A percentile compares a stretch with the other conserved stretches of the same genome.
These are phyloP conservation scores for Quercus phellos DNA, from an alignment of 331 rosid genomes.

Conservation along the genomic window DNA sequence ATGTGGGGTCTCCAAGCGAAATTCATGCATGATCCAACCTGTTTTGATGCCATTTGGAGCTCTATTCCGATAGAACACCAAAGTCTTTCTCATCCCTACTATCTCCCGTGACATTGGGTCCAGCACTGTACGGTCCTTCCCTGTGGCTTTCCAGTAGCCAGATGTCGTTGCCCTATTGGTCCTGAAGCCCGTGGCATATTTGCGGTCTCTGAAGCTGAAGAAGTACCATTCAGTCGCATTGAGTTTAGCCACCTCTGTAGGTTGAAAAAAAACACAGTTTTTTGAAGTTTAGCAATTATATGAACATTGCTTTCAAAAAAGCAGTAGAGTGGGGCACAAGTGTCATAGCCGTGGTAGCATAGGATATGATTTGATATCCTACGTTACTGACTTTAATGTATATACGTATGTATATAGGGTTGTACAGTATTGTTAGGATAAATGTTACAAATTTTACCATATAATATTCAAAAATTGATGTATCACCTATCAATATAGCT, in stretches of 20 bases:
- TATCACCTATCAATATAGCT: too few relatives aligned
- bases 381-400: too few relatives aligned
- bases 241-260: slow-evolving; percentile 75
- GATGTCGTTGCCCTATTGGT: slow-evolving; percentile 69
- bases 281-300: too few relatives aligned
- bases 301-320: too few relatives aligned
- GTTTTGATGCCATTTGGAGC: slow-evolving; percentile 88
- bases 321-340: too few relatives aligned
- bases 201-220: slow-evolving; percentile 87
- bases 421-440: too few relatives aligned
- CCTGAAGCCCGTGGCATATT: slow-evolving; percentile 72
- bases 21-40: slow-evolving; percentile 95
- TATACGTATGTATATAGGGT: too few relatives aligned
- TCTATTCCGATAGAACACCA: slow-evolving; percentile 76
- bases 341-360: too few relatives aligned
- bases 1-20: slow-evolving; percentile 87
- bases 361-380: too few relatives aligned
- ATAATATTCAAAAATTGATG: too few relatives aligned
- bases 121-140: slow-evolving; percentile 71
- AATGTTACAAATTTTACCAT: too few relatives aligned
- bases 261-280: background rate
- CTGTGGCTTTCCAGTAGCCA: slow-evolving; percentile 90
- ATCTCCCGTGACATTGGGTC: slow-evolving; percentile 56
- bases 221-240: slow-evolving; percentile 85
- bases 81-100: slow-evolving; percentile 85